Evolutionary conservation across 139 green algal species (phyloP).

Genomic region (Pseudopediastrum boryanum): DNA sequence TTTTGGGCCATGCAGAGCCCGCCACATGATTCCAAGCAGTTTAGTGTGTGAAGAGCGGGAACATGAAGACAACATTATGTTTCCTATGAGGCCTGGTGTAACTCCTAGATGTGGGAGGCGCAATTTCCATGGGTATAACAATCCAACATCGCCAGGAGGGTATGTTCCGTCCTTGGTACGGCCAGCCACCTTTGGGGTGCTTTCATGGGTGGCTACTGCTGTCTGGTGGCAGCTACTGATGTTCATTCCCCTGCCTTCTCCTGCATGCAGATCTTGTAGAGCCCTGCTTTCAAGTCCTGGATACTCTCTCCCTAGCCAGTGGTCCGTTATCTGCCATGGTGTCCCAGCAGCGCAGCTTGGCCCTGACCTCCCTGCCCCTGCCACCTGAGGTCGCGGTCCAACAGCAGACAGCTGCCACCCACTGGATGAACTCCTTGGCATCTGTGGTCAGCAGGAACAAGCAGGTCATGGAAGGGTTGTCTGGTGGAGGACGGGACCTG

Average conservation of each 20-base stretch:
- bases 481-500: neutral
- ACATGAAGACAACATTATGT: too few species aligned
- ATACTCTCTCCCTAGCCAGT: slow-evolving; percentile 34
- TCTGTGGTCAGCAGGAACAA: slow-evolving; percentile 33
- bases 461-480: slow-evolving; percentile 26
- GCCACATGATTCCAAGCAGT: too few species aligned
- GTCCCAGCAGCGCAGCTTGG: slow-evolving; percentile 16
- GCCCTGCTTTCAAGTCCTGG: slow-evolving; percentile 20
- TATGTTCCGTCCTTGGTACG: neutral
- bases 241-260: too few species aligned
- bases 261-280: slow-evolving; percentile 30
- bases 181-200: neutral
- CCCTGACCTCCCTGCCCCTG: neutral
- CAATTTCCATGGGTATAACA: too few species aligned
- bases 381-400: slow-evolving; percentile 20
- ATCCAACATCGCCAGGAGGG: neutral
- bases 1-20: too few species aligned
- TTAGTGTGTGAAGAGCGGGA: too few species aligned
- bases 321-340: slow-evolving; percentile 7
- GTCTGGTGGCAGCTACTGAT: too few species aligned
- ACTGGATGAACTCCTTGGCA: slow-evolving; percentile 27
- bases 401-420: slow-evolving; percentile 19
- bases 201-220: slow-evolving; percentile 7
- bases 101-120: too few species aligned
- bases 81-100: too few species aligned